Base-by-base conservation (phyloP, 208 protist species). In the Hexamita inflata region DNA sequence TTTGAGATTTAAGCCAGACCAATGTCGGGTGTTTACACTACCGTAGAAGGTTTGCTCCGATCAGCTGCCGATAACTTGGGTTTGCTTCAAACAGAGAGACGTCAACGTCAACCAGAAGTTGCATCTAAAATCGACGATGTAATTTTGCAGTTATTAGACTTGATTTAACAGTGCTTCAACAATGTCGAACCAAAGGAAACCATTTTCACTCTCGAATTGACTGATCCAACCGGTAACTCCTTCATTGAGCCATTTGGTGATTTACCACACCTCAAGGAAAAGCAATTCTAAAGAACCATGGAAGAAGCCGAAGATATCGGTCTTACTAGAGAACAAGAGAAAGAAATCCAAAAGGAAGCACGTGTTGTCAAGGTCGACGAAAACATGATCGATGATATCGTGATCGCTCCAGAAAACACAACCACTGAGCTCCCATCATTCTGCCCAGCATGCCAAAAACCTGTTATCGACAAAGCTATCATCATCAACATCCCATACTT, bases 401-500 rank as follows among this genome's bases (percentile, higher is more conserved):
- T 34, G 32, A n/a, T 70, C 24, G 19, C 42, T n/a, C n/a, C 9
- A 32, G 35, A 70, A 19, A 45, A n/a, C 11, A 34, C 35, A 30
- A 9, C 35, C 11, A 34, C 26, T n/a, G 64, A 62, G 24, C 40
- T 80, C 28, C 58, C 42, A 1, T 30, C 41, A 32, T 0, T 1
- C 0, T 81, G 78, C 35, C 62, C 60, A 35, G 24, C 11, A 0
- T 81, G 78, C 38, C 1, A 62, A 15, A 30, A 35, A 24, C 15
- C 35, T 1, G 32, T 32, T n/a, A 24, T 75, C 0, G 1, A 64
- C 9, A 13, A 65, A 32, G 42, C 92, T 82, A 81, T 92, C 57
- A 76, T 90, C 76, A 85, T 84, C 53, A 80, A 91, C 41, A 94
- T 95, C 59, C 92, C 92, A 2, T 87, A 92, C 79, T 95, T 95